These are phyloP conservation scores for Curvularia sp. DNA, from an alignment of 2,329 filamentous ascomycete genomes.

Conservation along the genomic window DNA sequence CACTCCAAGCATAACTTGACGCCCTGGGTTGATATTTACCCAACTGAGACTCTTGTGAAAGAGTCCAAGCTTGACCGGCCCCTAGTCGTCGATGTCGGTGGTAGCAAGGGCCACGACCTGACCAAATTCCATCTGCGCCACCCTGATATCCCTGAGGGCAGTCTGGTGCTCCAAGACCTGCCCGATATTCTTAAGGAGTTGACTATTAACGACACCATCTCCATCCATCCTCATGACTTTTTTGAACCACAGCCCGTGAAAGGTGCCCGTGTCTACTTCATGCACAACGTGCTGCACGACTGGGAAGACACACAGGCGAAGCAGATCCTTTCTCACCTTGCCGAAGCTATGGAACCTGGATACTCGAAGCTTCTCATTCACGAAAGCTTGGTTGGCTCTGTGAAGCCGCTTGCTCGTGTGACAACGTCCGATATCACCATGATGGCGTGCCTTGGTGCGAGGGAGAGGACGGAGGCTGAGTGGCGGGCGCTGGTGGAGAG, in stretches of 20 bases:
- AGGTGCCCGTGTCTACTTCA: conserved; percentile 11
- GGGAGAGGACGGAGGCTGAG: conserved; percentile 13
- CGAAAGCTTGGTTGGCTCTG: conserved; percentile 5
- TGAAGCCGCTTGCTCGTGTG: conserved; percentile 12
- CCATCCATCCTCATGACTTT: conserved; percentile 8
- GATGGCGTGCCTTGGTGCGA: conserved; percentile 13
- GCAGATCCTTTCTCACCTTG: conserved; percentile 7
- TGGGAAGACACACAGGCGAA: conserved; percentile 8
- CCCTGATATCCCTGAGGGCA: conserved; percentile 5
- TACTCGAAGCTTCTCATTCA: conserved; percentile 9
- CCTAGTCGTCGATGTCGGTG: conserved; percentile 12
- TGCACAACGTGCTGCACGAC: conserved; percentile 12
- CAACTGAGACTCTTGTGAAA: conserved; percentile 7
- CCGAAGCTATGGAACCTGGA: conserved; percentile 3
- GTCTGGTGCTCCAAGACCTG: conserved; percentile 11
- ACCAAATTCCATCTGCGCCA: conserved; percentile 10
- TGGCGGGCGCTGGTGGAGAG: conserved; percentile 8
- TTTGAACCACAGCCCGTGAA: conserved; percentile 11
- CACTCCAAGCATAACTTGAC: conserved; percentile 4
- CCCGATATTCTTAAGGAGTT: conserved; percentile 10
- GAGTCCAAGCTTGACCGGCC: conserved; percentile 4
- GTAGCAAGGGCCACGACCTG: conserved; percentile 13
- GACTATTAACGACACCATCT: conserved; percentile 4
- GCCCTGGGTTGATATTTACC: conserved; percentile 10
- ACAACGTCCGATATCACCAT: conserved; percentile 13